Evolutionary conservation across 2,329 filamentous ascomycete genomes (phyloP), one percentile per base, ranked within the genome.

Genomic region (Botryosphaeria agaves): DNA sequence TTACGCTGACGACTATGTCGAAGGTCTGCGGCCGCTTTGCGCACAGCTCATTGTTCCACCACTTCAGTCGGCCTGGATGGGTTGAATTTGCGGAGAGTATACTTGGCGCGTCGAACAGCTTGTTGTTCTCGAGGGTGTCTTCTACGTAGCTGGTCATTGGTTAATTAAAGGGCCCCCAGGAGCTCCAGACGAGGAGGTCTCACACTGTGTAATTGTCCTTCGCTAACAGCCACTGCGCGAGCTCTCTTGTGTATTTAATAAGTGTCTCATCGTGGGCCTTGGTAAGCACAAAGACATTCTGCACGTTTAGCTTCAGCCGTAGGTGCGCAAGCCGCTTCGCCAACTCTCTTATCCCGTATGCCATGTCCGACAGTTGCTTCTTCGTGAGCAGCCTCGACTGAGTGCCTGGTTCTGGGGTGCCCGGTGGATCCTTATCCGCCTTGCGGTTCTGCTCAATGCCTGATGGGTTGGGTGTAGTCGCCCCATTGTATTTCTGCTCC

Each of bases 291-390:
- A 95, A 92, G 18, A 98, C 74, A 33, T 71, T 78, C 48, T 72
- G 72, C 39, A 92, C 82, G 31, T 76, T 76, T 40, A 93, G 72
- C 49, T 77, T 80, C 37, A 98, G 63, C 34, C 76, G 72, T 49
- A 95, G 75, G 52, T 75, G 84, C 30, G 82, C 80, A 35, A 95
- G 58, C 36, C 81, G 77, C 46, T 92, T 79, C 18, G 81, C 87
- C 34, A 98, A 61, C 53, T 94, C 83, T 28, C 89, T 68, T 34
- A 95, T 89, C 16, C 87, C 85, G 72, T 87, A 85, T 0, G 87
- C 85, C 87, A 98, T 95, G 44, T 95, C 89, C 9, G 79, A 84
- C 25, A 98, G 64, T 53, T 98, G 83, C 51, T 81, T 84, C 60
- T 95, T 95, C 2, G 85, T 94, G 41, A 95, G 64, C 29, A 94